Evolutionary conservation across 805 yeast species (phyloP).

Genomic region (Suhomyces canberraensis): DNA sequence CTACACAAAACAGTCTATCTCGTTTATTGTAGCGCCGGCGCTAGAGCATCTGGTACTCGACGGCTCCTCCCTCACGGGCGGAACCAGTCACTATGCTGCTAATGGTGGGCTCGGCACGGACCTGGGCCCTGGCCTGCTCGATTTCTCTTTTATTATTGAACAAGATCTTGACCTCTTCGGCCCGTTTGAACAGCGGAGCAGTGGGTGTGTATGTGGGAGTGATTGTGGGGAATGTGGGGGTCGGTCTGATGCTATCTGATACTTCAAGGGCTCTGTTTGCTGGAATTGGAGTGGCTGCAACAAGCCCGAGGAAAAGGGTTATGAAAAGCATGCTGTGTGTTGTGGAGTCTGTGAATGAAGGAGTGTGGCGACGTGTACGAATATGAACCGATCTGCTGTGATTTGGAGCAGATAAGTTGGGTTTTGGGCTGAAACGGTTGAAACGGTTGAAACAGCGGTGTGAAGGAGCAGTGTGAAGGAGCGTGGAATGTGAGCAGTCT

Average conservation of each 20-base stretch:
- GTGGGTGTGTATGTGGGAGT: slow-evolving; percentile 19
- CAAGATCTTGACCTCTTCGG: slow-evolving; percentile 13
- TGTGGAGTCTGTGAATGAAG: not conserved
- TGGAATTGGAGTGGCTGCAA: slow-evolving; percentile 26
- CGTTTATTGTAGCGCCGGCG: not conserved
- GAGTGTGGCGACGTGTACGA: too few relatives aligned
- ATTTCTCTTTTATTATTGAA: slow-evolving; percentile 15
- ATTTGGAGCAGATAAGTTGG: too few relatives aligned
- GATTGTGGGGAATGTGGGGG: slow-evolving; percentile 13
- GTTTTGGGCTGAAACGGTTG: too few relatives aligned
- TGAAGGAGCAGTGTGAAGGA: not conserved
- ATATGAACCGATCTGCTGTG: too few relatives aligned
- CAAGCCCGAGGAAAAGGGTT: not conserved
- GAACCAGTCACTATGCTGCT: not conserved
- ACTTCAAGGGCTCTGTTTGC: slow-evolving; percentile 26
- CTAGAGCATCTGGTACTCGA: not conserved
- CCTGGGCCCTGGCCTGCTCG: slow-evolving; percentile 1
- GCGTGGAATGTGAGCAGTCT: too few relatives aligned
- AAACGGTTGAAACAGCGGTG: not conserved
- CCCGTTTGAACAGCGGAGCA: slow-evolving; percentile 8
- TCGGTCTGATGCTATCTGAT: slow-evolving; percentile 2
- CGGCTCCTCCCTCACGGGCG: not conserved
- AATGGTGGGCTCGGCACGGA: not conserved
- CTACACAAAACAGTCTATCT: too few relatives aligned
- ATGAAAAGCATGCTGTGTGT: not conserved